phyloP scores from a whole-genome alignment of 495 filamentous ascomycete genomes.

The Penicillium fimorum region DNA sequence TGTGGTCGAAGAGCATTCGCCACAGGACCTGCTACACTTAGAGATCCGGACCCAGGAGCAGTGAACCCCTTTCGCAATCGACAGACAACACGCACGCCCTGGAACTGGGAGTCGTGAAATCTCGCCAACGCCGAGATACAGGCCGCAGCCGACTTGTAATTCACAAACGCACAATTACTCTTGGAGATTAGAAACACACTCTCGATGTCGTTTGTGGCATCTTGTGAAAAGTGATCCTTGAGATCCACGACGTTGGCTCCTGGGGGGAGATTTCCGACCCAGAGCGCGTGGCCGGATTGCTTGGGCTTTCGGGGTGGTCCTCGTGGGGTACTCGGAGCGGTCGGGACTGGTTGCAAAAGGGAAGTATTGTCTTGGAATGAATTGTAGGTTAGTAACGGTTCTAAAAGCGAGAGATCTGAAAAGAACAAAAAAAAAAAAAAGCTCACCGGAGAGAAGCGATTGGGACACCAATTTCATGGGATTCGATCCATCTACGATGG shows the following conservation, averaged over 20 bases:
- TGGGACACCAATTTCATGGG: slow-evolving; percentile 25
- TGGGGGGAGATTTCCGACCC: slow-evolving; percentile 93
- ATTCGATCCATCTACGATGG: slow-evolving; percentile 47
- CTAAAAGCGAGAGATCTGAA: not conserved
- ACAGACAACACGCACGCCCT: slow-evolving; percentile 88
- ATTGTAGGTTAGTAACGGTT: slow-evolving; percentile 5
- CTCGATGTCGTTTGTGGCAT: slow-evolving; percentile 74
- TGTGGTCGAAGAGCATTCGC: not conserved
- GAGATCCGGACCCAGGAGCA: slow-evolving; percentile 31
- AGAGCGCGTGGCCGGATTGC: slow-evolving; percentile 90
- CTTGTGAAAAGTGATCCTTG: slow-evolving; percentile 87
- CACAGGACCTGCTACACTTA: not conserved
- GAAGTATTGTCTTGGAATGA: slow-evolving; percentile 18
- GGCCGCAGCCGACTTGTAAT: slow-evolving; percentile 79
- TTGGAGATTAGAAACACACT: slow-evolving; percentile 95
- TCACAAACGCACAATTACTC: slow-evolving; percentile 97
- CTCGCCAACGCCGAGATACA: slow-evolving; percentile 76
- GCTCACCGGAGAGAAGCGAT: slow-evolving; percentile 28
- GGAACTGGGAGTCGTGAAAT: slow-evolving; percentile 90
- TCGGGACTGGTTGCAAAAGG: slow-evolving; percentile 14
- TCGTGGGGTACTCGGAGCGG: slow-evolving; percentile 56
- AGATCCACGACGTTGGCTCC: slow-evolving; percentile 74
- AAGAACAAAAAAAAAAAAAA: not conserved
- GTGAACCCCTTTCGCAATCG: slow-evolving; percentile 65
- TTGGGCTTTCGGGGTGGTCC: slow-evolving; percentile 92